These are phyloP conservation scores for Coelastrella sp. DNA, from an alignment of 139 green algal species.

Conservation along the genomic window DNA sequence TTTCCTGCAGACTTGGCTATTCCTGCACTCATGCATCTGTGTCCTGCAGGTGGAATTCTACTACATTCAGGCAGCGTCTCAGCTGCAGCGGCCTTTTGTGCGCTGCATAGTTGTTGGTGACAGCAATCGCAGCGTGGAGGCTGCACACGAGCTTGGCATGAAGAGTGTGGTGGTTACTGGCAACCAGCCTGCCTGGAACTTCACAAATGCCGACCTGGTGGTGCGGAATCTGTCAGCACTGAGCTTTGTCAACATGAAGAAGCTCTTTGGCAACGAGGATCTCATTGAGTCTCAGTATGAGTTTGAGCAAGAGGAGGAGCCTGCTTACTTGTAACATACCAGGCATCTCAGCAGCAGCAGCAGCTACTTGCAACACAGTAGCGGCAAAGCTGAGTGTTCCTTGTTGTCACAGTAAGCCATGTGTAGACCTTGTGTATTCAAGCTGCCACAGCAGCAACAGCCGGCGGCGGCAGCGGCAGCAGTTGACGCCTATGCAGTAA, in stretches of 20 bases:
- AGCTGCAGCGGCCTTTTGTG: conserved; percentile 85
- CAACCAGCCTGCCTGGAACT: conserved; percentile 89
- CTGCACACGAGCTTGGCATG: conserved; percentile 94
- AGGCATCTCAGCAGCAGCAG: not conserved
- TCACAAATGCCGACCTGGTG: conserved; percentile 90
- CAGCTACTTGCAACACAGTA: conserved; percentile 21
- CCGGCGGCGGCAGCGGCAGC: not conserved
- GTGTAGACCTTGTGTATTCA: not conserved
- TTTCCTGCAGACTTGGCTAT: not conserved
- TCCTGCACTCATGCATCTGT: too few species aligned
- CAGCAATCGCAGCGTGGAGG: conserved; percentile 90
- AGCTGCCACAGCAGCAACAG: not conserved
- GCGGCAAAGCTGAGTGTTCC: not conserved
- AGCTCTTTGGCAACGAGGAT: conserved; percentile 89
- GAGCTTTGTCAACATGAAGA: conserved; percentile 94
- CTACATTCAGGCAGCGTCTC: conserved; percentile 81
- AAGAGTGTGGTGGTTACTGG: conserved; percentile 88
- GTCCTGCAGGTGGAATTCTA: conserved; percentile 64
- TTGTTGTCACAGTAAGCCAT: not conserved
- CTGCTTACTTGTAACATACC: conserved; percentile 20
- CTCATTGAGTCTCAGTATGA: conserved; percentile 56
- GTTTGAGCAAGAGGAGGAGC: conserved; percentile 37
- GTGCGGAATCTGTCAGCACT: conserved; percentile 86
- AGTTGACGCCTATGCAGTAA: not conserved
- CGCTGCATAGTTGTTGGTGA: conserved; percentile 93